phyloP scores from a whole-genome alignment of 106 monocot species.

The Triglochin maritima region DNA sequence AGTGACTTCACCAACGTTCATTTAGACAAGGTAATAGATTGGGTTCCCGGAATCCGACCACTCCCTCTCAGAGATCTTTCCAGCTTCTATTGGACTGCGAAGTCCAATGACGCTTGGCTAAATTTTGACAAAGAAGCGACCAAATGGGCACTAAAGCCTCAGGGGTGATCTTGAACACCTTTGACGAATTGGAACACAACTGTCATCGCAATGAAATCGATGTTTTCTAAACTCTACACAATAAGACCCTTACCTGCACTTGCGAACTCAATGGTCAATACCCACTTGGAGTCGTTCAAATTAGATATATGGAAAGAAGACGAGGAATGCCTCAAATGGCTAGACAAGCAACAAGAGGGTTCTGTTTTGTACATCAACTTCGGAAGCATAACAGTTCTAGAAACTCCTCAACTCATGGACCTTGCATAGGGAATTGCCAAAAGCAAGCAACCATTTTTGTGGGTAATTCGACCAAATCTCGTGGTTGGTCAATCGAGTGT shows the following conservation, averaged over 20 bases:
- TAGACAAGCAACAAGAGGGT: background rate
- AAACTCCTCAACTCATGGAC: slow-evolving; percentile 6
- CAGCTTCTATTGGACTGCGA: slow-evolving; percentile 23
- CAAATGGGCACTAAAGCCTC: slow-evolving; percentile 5
- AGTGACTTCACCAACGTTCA: too few relatives aligned
- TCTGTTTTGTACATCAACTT: slow-evolving; percentile 15
- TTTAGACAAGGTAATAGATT: too few relatives aligned
- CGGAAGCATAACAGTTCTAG: slow-evolving; percentile 14
- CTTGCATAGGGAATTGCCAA: slow-evolving; percentile 11
- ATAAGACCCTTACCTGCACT: background rate
- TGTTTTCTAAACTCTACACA: slow-evolving; percentile 16
- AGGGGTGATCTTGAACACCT: slow-evolving; percentile 45
- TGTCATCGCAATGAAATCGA: slow-evolving; percentile 15
- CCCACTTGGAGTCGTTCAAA: background rate
- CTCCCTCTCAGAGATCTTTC: slow-evolving; percentile 2
- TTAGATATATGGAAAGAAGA: slow-evolving; percentile 5
- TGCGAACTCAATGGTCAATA: background rate
- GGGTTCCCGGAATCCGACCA: too few relatives aligned
- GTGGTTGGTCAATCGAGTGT: background rate
- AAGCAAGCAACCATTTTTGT: background rate
- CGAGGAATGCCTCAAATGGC: slow-evolving; percentile 4
- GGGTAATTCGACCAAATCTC: slow-evolving; percentile 1
- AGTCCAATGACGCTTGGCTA: slow-evolving; percentile 21
- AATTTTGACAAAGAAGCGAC: slow-evolving; percentile 8
- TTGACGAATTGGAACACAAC: slow-evolving; percentile 36